phyloP scores from a whole-genome alignment of 2,329 filamentous ascomycete genomes.

The Apiospora koreana region DNA sequence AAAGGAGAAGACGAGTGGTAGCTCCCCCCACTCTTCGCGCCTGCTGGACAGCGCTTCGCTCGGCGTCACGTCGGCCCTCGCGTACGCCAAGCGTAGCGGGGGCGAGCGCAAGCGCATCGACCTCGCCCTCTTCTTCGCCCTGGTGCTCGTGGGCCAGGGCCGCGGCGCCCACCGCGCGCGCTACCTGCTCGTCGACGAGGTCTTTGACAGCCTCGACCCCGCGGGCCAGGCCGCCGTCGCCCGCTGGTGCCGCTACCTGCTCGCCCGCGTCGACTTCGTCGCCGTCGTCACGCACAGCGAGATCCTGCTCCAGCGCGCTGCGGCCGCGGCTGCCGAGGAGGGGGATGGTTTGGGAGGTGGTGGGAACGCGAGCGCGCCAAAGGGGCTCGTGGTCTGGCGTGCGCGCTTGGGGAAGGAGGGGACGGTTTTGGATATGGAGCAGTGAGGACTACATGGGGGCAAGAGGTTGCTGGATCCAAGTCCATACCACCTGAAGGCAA shows the following conservation, averaged over 20 bases:
- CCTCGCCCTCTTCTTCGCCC: conserved; percentile 36
- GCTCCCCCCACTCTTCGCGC: background rate
- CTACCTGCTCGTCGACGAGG: conserved; percentile 37
- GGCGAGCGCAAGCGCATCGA: conserved; percentile 38
- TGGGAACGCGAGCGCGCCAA: background rate
- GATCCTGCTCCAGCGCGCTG: background rate
- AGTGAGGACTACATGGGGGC: too few relatives aligned
- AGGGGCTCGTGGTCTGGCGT: background rate
- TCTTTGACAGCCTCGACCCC: conserved; percentile 33
- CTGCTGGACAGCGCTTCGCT: conserved; percentile 26
- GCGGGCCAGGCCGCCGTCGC: conserved; percentile 31
- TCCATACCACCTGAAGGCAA: too few relatives aligned
- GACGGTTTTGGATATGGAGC: background rate
- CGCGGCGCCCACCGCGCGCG: conserved; percentile 30
- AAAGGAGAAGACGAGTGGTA: background rate
- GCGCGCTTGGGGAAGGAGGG: background rate
- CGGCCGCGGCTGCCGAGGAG: background rate
- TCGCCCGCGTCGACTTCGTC: conserved; percentile 21
- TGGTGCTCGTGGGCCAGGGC: conserved; percentile 29
- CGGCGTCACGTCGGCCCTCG: conserved; percentile 23
- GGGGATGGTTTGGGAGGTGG: background rate
- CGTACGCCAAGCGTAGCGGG: conserved; percentile 34
- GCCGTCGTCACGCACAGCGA: conserved; percentile 29
- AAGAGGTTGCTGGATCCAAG: too few relatives aligned
- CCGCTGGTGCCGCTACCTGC: conserved; percentile 22